These are phyloP conservation scores for Zygotorulaspora chibaensis DNA, from an alignment of 805 yeast genomes.

Conservation along the genomic window DNA sequence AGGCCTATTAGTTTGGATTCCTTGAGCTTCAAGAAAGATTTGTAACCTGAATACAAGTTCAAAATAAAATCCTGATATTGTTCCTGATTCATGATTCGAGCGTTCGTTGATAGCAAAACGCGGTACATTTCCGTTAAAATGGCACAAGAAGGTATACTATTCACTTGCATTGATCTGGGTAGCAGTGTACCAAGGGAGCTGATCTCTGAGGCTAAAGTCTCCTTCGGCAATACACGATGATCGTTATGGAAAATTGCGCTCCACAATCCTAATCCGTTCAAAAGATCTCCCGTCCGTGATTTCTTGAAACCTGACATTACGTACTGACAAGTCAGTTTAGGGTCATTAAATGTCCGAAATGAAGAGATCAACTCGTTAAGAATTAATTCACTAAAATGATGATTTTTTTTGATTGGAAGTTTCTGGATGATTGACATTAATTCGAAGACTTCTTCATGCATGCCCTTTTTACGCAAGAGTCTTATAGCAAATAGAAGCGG, in stretches of 20 bases:
- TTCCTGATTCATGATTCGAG: conserved; percentile 9
- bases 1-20: conserved; percentile 2
- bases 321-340: conserved; percentile 25
- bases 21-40: conserved; percentile 2
- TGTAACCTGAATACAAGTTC: conserved; percentile 19
- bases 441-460: conserved; percentile 26
- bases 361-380: conserved; percentile 22
- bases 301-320: conserved; percentile 18
- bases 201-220: conserved; percentile 10
- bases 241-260: conserved; percentile 22
- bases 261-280: conserved; percentile 32
- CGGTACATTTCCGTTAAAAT: conserved; percentile 26
- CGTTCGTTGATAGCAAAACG: conserved; percentile 16
- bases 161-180: conserved; percentile 11
- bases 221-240: conserved; percentile 6
- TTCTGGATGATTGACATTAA: conserved; percentile 18
- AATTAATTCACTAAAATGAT: conserved; percentile 20
- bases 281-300: conserved; percentile 10
- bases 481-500: conserved; percentile 16
- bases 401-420: conserved; percentile 7
- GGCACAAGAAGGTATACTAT: conserved; percentile 14
- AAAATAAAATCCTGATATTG: conserved; percentile 18
- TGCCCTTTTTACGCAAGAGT: conserved; percentile 17
- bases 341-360: conserved; percentile 28
- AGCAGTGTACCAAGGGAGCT: conserved; percentile 7